These are phyloP conservation scores for Takakia lepidozioides DNA, from an alignment of 225 moss, liverwort and hornwort genomes.

Conservation along the genomic window DNA sequence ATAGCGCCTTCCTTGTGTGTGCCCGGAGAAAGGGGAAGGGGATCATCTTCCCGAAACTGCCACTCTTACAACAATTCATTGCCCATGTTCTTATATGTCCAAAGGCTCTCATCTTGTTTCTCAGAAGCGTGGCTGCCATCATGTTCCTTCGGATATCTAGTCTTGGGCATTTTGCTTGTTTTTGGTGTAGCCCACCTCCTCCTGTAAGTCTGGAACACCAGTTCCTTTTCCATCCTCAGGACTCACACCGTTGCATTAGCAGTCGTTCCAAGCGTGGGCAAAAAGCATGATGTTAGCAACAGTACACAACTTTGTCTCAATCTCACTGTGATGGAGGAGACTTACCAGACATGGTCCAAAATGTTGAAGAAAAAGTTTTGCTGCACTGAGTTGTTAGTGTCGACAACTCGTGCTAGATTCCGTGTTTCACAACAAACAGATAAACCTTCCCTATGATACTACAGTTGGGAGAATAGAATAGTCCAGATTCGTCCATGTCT, in stretches of 20 bases:
- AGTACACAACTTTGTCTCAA: constrained; percentile 81
- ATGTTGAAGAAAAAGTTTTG: constrained; percentile 65
- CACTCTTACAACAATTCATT: too few species aligned
- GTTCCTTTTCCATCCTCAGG: constrained; percentile 72
- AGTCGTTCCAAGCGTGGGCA: constrained; percentile 50
- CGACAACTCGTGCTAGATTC: constrained; percentile 54
- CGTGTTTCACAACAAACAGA: constrained; percentile 85
- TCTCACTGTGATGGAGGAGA: constrained; percentile 75
- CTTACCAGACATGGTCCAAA: constrained; percentile 90
- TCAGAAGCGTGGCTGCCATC: too few species aligned
- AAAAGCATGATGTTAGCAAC: constrained; percentile 78
- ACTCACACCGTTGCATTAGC: constrained; percentile 50
- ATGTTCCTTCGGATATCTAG: too few species aligned
- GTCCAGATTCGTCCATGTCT: constrained; percentile 73
- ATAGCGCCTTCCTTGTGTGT: too few species aligned
- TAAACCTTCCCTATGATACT: constrained; percentile 75
- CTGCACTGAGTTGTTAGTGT: constrained; percentile 80
- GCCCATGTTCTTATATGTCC: too few species aligned
- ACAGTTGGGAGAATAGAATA: constrained; percentile 66
- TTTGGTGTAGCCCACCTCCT: constrained; percentile 87
- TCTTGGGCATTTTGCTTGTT: too few species aligned
- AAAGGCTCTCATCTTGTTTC: too few species aligned
- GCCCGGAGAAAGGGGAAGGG: too few species aligned
- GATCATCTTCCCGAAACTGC: too few species aligned
- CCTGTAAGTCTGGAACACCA: constrained; percentile 92